A percentile compares a stretch with the other conserved stretches of the same genome.
phyloP scores from a whole-genome alignment of 371 early-diverging fungal genomes.

The Mortierella sp. region DNA sequence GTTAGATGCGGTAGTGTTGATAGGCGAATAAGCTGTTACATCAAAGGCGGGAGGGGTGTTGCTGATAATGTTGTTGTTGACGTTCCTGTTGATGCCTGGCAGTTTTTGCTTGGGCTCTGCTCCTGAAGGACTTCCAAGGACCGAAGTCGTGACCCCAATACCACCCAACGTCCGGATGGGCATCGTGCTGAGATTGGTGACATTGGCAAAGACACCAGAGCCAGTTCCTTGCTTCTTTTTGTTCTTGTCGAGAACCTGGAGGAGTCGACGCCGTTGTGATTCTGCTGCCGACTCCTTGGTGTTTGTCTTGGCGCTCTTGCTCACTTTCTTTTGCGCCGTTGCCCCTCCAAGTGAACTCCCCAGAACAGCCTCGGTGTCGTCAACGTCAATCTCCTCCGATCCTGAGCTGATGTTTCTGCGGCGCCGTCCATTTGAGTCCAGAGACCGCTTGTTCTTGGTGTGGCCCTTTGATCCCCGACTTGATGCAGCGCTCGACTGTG shows the following conservation, averaged over 20 bases:
- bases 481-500: slow-evolving; percentile 21
- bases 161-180: slow-evolving; percentile 49
- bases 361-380: slow-evolving; percentile 43
- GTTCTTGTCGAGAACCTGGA: slow-evolving; percentile 42
- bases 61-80: slow-evolving; percentile 5
- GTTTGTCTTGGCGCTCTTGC: slow-evolving; percentile 12
- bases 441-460: slow-evolving; percentile 16
- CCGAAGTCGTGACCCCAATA: slow-evolving; percentile 15
- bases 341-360: slow-evolving; percentile 38
- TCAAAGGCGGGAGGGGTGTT: slow-evolving; percentile 8
- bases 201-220: slow-evolving; percentile 16
- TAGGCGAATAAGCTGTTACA: neutral
- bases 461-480: slow-evolving; percentile 17
- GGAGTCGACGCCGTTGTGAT: slow-evolving; percentile 40
- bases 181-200: slow-evolving; percentile 34
- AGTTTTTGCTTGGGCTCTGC: slow-evolving; percentile 38
- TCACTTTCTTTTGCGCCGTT: slow-evolving; percentile 21
- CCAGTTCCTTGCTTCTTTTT: slow-evolving; percentile 39
- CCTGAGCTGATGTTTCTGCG: slow-evolving; percentile 31
- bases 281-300: slow-evolving; percentile 37
- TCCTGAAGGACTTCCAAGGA: slow-evolving; percentile 18
- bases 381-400: slow-evolving; percentile 51
- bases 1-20: slow-evolving; percentile 6
- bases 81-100: slow-evolving; percentile 39
- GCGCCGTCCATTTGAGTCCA: slow-evolving; percentile 32